Conservation (phyloP, 164 flowering plant species). For the Tetrastigma voinierianum region DNA sequence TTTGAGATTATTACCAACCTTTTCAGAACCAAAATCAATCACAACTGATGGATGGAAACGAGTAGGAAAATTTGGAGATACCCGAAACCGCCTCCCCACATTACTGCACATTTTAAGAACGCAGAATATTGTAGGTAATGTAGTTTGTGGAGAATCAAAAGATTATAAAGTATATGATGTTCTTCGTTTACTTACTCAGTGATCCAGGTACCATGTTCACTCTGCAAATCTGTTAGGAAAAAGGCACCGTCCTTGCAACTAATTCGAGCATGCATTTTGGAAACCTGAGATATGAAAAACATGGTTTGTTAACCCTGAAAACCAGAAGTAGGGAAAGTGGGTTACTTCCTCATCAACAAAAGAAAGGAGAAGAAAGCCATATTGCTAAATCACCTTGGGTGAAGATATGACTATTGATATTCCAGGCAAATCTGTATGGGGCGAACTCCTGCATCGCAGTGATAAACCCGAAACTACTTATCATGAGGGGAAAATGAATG, state of each 20-base stretch:
- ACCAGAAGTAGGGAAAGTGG: neutral
- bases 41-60: conserved; percentile 76
- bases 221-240: conserved; percentile 71
- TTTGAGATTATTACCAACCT: conserved; percentile 34
- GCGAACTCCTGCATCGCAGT: conserved; percentile 45
- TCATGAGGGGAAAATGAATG: neutral
- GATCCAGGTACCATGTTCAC: conserved; percentile 83
- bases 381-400: conserved; percentile 50
- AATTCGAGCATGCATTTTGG: conserved; percentile 70
- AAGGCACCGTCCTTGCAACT: conserved; percentile 72
- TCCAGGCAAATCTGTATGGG: conserved; percentile 41
- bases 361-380: neutral
- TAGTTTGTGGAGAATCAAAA: neutral
- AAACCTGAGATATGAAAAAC: conserved; percentile 48
- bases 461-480: neutral
- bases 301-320: neutral
- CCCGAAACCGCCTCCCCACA: conserved; percentile 65
- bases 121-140: neutral
- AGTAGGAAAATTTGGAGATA: conserved; percentile 66
- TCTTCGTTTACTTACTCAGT: conserved; percentile 54
- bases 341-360: neutral
- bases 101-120: conserved; percentile 44
- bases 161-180: neutral
- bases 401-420: conserved; percentile 50
- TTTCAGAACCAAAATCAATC: conserved; percentile 71